Base-by-base conservation (phyloP, 495 filamentous ascomycete species). In the Neurospora sp. region DNA sequence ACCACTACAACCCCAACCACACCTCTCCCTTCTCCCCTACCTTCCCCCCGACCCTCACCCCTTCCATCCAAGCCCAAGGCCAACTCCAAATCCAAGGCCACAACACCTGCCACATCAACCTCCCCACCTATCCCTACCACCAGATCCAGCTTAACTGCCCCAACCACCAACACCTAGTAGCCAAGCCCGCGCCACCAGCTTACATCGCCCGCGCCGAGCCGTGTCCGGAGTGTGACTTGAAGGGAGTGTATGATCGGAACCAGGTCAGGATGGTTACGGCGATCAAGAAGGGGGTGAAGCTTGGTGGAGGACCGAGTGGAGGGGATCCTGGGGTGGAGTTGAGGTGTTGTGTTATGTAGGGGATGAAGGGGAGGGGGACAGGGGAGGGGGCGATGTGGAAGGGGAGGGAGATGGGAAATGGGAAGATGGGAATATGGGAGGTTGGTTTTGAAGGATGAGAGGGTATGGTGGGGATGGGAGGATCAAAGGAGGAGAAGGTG, bases 301-400 rank as follows among this genome's bases (percentile, higher is more conserved):
- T 80, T 79, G 84, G 83, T 7, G 35, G 75, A 38, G 82, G 83
- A 20, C 83, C 83, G 12, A 77, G 74, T 14, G 77, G 72, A 69
- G 7, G 59, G 22, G 82, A 85, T 70, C 72, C 77, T 0, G 82
- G 83, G 37, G 48, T 79, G 35, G 82, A 84, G 75, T 0, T 78
- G 11, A 14, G 39, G 41, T 78, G 76, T 40, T 81, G 81, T 77
- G 71, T 83, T 5, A 81, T 84, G 81, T 46, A 40, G 39, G 39
- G 12, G 12, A 40, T 84, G 79, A 16, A 18, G 16, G 40, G 40
- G 40, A 41, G 2, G 5, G 40, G 40, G 40, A 16, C 5, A 41
- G 40, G 40, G 40, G 11, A 41, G 40, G 40, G 14, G 40, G 40
- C 1, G 40, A 41, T 41, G 40, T 40, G 39, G 12, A 41, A 16